Evolutionary conservation across 257 asterid species (phyloP).

Genomic region (Thymus mandschuricus): DNA sequence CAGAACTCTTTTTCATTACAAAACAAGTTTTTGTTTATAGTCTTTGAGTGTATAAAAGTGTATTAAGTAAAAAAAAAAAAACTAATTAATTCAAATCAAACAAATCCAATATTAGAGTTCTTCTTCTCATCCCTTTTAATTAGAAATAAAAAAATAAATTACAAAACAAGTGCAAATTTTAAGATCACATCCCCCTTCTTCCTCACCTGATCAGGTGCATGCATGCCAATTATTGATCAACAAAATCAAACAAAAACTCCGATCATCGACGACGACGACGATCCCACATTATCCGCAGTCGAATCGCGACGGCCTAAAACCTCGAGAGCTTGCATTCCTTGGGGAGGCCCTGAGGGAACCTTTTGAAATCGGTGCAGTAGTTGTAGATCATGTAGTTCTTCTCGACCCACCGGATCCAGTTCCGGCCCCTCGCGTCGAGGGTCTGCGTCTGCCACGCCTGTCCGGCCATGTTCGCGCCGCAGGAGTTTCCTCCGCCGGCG

Average conservation of each 20-base stretch:
- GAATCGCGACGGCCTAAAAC: conserved; percentile 24
- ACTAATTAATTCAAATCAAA: too few relatives aligned
- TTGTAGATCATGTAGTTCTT: conserved; percentile 44
- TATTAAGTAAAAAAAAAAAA: too few relatives aligned
- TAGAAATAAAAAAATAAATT: too few relatives aligned
- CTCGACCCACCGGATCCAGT: conserved; percentile 47
- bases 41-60: too few relatives aligned
- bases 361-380: conserved; percentile 42
- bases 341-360: conserved; percentile 51
- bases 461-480: conserved; percentile 22
- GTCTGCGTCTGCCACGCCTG: conserved; percentile 56
- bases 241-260: not conserved
- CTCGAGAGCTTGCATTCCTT: conserved; percentile 48
- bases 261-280: not conserved
- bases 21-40: too few relatives aligned
- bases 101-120: too few relatives aligned
- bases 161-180: too few relatives aligned
- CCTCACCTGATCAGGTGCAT: too few relatives aligned
- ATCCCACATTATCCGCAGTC: not conserved
- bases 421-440: conserved; percentile 45
- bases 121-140: too few relatives aligned
- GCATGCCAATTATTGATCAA: not conserved
- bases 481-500: conserved; percentile 28
- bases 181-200: too few relatives aligned
- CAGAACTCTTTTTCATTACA: too few relatives aligned